Evolutionary conservation across 495 filamentous ascomycete species (phyloP).

Genomic region (Amorphotheca resinae): DNA sequence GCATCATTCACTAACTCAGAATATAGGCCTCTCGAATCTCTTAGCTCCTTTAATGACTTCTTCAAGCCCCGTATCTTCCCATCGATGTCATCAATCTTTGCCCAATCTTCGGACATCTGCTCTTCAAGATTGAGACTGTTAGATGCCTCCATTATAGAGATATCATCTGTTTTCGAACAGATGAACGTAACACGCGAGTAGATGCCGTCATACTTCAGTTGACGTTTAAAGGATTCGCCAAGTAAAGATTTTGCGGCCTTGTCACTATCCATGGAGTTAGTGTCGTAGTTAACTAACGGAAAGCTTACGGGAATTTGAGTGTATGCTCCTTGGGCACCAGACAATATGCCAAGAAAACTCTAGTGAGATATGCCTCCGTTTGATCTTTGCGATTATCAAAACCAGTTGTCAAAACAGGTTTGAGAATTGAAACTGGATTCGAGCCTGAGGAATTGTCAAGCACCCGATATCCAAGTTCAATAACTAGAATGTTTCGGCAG

Average conservation of each 20-base stretch:
- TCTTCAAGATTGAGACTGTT: conserved; percentile 33
- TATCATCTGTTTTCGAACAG: conserved; percentile 58
- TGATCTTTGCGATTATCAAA: too few relatives aligned
- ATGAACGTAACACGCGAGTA: conserved; percentile 50
- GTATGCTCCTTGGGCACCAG: too few relatives aligned
- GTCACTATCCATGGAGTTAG: too few relatives aligned
- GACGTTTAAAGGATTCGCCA: conserved; percentile 47
- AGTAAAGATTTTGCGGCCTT: conserved; percentile 50
- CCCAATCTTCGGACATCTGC: conserved; percentile 16
- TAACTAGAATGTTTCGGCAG: too few relatives aligned
- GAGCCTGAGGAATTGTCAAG: too few relatives aligned
- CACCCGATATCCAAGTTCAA: too few relatives aligned
- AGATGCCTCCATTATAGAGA: conserved; percentile 39
- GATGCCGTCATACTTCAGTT: conserved; percentile 51
- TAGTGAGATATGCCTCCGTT: too few relatives aligned
- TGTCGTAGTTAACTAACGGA: too few relatives aligned
- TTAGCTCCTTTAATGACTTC: conserved; percentile 24
- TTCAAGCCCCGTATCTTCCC: conserved; percentile 25
- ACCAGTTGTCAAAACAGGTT: too few relatives aligned
- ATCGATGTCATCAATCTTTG: conserved; percentile 25
- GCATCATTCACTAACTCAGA: conserved; percentile 23
- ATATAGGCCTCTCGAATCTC: conserved; percentile 25
- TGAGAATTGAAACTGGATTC: too few relatives aligned
- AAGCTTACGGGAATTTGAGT: too few relatives aligned
- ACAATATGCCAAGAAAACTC: too few relatives aligned